Evolutionary conservation across 163 green algal genomes (phyloP).

Genomic region (Scenedesmus sp.): DNA sequence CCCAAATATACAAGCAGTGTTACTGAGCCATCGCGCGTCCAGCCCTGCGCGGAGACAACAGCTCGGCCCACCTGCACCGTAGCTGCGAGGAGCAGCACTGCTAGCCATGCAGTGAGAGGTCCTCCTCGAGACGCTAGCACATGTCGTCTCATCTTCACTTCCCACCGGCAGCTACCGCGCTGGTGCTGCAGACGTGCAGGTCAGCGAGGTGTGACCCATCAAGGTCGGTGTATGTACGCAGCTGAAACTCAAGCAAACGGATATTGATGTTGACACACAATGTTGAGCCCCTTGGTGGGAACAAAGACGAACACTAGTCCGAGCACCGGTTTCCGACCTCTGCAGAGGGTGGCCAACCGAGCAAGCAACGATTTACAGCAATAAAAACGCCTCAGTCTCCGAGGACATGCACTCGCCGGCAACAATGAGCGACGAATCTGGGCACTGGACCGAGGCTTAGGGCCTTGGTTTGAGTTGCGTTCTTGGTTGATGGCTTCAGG

Average conservation of each 20-base stretch:
- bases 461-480: background rate
- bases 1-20: background rate
- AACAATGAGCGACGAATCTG: background rate
- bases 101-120: background rate
- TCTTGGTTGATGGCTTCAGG: too few relatives aligned
- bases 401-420: too few relatives aligned
- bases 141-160: background rate
- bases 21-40: background rate
- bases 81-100: background rate
- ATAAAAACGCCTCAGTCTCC: too few relatives aligned
- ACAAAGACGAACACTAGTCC: background rate
- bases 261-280: too few relatives aligned
- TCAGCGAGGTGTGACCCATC: background rate
- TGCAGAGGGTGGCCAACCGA: background rate
- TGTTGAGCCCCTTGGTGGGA: background rate
- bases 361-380: background rate
- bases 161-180: background rate
- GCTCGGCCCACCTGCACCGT: background rate
- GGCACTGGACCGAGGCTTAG: background rate
- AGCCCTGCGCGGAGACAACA: background rate
- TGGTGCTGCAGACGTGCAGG: background rate
- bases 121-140: background rate
- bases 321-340: background rate
- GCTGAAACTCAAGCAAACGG: background rate
- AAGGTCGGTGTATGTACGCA: background rate